Base-by-base conservation (phyloP, 768 basidiomycete genomes). In the Galerina sulciceps region DNA sequence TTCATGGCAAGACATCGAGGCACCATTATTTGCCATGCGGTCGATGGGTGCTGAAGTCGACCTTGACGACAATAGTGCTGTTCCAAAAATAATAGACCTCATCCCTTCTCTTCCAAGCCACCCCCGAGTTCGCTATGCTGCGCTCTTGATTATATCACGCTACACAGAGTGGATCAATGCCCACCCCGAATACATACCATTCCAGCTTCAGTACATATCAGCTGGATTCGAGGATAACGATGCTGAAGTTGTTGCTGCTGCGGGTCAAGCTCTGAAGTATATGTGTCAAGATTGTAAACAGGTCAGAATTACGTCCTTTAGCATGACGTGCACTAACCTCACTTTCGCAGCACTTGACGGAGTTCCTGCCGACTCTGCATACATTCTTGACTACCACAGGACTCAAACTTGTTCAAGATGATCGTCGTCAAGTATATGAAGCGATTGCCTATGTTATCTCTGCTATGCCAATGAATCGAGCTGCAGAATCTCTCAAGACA, bases 21-120 rank as follows among this genome's bases (percentile, higher is more conserved):
- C 97, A 0, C 97, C 97, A 1, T 75, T 99, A 40, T 99, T 99
- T 75, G 94, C 96, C 15, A 89, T 99, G 89, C 84, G 97, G 44
- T 95, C 96, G 11, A 99, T 99, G 93, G 97, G 97, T 10, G 96
- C 94, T 4, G 90, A 96, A 73, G 83, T 99, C 20, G 92, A 98
- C 66, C 78, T 86, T 9, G 76, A 81, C 40, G 96, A 99, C 71
- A 84, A 92, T 48, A 84, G 82, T 59, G 87, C 91, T 36, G 88
- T 99, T n/a, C 95, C 96, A 2, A 93, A 94, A 71, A 96, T 99
- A 67, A 94, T 99, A 87, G 92, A 95, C 67, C 82, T 98, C 45
- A 87, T 99, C 31, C 94, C 96, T 4, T 86, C 85, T 22, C 86
- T 99, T 23, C 97, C 97, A 1, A 76, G 77, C 43, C 96, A 99